Conservation (phyloP, 441 rosid genomes). For the Erodium trifolium region DNA sequence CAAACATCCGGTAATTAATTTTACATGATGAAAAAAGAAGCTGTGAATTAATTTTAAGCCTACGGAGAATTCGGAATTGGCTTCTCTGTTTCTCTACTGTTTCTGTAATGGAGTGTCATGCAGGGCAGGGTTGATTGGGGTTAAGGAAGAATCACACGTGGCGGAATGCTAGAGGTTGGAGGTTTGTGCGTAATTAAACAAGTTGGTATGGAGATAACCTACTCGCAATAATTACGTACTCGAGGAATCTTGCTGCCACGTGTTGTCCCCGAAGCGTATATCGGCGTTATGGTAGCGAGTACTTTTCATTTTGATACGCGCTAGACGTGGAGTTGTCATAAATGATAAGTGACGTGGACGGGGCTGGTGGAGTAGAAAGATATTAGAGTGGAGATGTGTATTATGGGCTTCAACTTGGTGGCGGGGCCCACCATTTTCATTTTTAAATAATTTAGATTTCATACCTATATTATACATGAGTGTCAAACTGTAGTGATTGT, state of each 20-base stretch:
- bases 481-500: too few species aligned
- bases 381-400: not conserved
- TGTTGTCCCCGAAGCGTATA: not conserved
- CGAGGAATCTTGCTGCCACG: not conserved
- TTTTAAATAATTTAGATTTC: too few species aligned
- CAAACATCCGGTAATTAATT: not conserved
- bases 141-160: not conserved
- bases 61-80: not conserved
- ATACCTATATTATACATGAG: too few species aligned
- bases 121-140: not conserved
- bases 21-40: not conserved
- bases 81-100: not conserved
- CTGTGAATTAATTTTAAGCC: not conserved
- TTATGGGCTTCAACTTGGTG: not conserved
- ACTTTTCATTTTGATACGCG: not conserved
- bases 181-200: not conserved
- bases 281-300: not conserved
- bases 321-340: not conserved
- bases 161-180: not conserved
- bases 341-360: not conserved
- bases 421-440: not conserved
- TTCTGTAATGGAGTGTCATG: slow-evolving; percentile 6
- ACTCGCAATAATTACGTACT: not conserved
- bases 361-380: not conserved
- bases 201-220: slow-evolving; percentile 1